Conservation (phyloP, 2,329 filamentous ascomycete genomes). For the Colletotrichum lindemuthianum region DNA sequence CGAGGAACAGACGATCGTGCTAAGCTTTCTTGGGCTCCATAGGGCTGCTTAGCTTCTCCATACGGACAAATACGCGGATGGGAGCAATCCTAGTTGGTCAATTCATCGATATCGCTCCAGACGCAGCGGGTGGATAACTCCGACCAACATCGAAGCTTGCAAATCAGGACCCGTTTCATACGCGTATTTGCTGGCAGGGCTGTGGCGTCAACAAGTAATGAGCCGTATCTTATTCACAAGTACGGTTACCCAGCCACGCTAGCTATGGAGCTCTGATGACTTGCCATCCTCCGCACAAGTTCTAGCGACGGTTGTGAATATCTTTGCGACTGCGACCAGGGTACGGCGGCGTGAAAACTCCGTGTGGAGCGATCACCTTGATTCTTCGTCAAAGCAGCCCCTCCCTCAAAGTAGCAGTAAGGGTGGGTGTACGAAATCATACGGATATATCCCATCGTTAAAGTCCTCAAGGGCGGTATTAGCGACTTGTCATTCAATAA, state of each 20-base stretch:
- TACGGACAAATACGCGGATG: constrained; percentile 20
- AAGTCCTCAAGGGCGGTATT: too few species aligned
- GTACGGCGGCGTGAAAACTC: too few species aligned
- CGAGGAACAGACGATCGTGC: background rate
- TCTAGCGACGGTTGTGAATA: too few species aligned
- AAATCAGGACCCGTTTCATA: constrained; percentile 21
- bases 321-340: too few species aligned
- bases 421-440: too few species aligned
- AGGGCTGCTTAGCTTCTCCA: constrained; percentile 10
- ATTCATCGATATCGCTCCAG: background rate
- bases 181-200: constrained; percentile 4
- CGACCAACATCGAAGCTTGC: background rate
- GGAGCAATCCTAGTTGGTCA: background rate
- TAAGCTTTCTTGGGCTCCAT: background rate
- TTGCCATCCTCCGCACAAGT: too few species aligned
- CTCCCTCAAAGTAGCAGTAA: too few species aligned
- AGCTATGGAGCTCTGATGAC: background rate
- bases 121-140: background rate
- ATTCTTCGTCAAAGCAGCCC: too few species aligned
- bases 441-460: too few species aligned
- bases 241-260: background rate
- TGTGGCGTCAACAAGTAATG: background rate
- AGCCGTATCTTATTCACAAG: background rate
- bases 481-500: too few species aligned
- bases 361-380: too few species aligned